phyloP scores from a whole-genome alignment of 2,329 filamentous ascomycete species.

The Hymenoscyphus linearis region DNA sequence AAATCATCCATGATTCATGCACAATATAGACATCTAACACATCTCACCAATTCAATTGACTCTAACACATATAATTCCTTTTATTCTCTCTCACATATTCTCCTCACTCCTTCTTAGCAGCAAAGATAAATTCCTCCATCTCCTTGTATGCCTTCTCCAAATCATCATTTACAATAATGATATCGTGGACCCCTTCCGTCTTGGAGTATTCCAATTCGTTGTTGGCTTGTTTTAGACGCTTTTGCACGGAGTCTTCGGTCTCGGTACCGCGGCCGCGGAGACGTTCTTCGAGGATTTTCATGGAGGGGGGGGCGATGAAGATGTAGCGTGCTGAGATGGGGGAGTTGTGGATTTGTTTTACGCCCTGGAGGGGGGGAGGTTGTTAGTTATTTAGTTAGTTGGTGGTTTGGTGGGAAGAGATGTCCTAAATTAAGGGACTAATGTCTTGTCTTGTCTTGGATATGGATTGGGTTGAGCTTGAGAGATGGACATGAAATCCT shows the following conservation, averaged over 20 bases:
- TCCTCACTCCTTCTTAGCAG: constrained; percentile 10
- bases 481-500: not conserved
- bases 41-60: constrained; percentile 16
- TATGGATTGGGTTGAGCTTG: not conserved
- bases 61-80: constrained; percentile 13
- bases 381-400: not conserved
- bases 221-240: constrained; percentile 65
- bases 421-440: not conserved
- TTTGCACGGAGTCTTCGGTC: constrained; percentile 63
- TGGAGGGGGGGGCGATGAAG: constrained; percentile 76
- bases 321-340: constrained; percentile 72
- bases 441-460: not conserved
- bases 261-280: constrained; percentile 75
- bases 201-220: constrained; percentile 70
- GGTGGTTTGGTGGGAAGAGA: not conserved
- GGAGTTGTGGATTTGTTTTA: constrained; percentile 84
- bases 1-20: not conserved
- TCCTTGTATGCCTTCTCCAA: constrained; percentile 51
- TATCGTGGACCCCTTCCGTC: constrained; percentile 60
- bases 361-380: constrained; percentile 48
- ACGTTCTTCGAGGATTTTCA: constrained; percentile 68
- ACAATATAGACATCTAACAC: not conserved
- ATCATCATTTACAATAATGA: constrained; percentile 62
- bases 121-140: constrained; percentile 46
- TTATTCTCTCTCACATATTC: constrained; percentile 14